Evolutionary conservation across 331 rosid species (phyloP), one percentile per base, ranked within the genome.

Genomic region (Acacia concinna): DNA sequence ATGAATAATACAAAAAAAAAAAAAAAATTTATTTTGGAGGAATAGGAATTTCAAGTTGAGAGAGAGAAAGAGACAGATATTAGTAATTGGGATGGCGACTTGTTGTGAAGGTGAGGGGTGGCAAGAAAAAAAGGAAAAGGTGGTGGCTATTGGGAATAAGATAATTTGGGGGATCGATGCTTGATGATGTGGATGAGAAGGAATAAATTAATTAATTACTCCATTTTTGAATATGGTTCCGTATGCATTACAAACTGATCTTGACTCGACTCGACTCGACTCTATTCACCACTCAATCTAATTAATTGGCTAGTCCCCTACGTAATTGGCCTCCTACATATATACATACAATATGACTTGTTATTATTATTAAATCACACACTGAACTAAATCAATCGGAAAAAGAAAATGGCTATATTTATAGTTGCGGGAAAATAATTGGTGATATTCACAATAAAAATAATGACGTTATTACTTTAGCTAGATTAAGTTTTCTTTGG

Each of bases 191-290:
- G 20, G 37, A 62, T 31, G 12, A 62, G 44, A 18, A 3, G 23
- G 80, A 81, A 81, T 70, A 44, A 56, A 75, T 43, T 4, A 59
- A 8, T 56, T 27, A 27, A 57, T 75, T 9, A 21, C 6, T 28
- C 44, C 13, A 57, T 75, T 49, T 3, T 56, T 74, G 56, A 75
- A 81, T 68, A 43, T 57, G 77, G 77, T 81, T 75, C 77, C 77
- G 72, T 75, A 44, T 75, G 72, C 35, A 68, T 46, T 68, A 56
- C 69, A 56, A 43, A n/a, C 56, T 44, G 73, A 81, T 43, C 57
- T 9, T 17, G 65, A 74, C 76, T 17, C 31, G 21, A 34, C 79
- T 51, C 68, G 65, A 74, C 76, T 17, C 31, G 21, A 34, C 79
- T 51, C 68, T 37, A n/a, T 30, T 43, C 74, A 43, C 68, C 27